phyloP scores from a whole-genome alignment of 2,329 filamentous ascomycete species.

The Geoglossum cookeanum region DNA sequence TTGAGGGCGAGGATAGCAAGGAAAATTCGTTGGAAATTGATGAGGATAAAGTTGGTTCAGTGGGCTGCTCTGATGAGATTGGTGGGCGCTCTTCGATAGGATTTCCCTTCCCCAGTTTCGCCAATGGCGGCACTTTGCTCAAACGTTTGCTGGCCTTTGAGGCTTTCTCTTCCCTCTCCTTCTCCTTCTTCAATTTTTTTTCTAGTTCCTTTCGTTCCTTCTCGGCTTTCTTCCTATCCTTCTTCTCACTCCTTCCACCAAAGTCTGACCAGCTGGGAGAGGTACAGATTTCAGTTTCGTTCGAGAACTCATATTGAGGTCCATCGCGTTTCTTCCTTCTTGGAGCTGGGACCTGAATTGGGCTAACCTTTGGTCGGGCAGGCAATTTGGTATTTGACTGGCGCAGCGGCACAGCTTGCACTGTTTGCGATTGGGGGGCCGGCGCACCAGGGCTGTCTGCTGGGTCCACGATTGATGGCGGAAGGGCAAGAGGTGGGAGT shows the following conservation, averaged over 20 bases:
- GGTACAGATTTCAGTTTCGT: background rate
- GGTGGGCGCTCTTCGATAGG: background rate
- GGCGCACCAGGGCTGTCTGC: background rate
- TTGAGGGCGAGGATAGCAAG: background rate
- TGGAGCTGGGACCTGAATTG: background rate
- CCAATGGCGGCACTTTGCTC: background rate
- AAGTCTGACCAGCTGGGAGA: conserved; percentile 1
- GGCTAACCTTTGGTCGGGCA: background rate
- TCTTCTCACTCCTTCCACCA: background rate
- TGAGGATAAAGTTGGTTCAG: background rate
- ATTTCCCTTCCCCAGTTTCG: background rate
- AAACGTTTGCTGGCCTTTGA: background rate
- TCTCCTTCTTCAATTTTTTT: background rate
- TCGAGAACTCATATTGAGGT: background rate
- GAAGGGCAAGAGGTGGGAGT: background rate
- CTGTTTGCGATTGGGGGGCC: background rate
- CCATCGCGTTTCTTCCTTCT: background rate
- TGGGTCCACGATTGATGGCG: background rate
- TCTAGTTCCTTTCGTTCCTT: background rate
- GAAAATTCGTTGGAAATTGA: background rate
- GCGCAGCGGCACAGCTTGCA: background rate
- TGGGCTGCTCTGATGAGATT: background rate
- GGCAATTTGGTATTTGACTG: background rate
- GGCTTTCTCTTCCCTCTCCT: background rate
- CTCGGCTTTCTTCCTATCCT: background rate